Evolutionary conservation across 2,329 filamentous ascomycete genomes (phyloP).

Genomic region (Pseudopyrenochaeta lycopersici): DNA sequence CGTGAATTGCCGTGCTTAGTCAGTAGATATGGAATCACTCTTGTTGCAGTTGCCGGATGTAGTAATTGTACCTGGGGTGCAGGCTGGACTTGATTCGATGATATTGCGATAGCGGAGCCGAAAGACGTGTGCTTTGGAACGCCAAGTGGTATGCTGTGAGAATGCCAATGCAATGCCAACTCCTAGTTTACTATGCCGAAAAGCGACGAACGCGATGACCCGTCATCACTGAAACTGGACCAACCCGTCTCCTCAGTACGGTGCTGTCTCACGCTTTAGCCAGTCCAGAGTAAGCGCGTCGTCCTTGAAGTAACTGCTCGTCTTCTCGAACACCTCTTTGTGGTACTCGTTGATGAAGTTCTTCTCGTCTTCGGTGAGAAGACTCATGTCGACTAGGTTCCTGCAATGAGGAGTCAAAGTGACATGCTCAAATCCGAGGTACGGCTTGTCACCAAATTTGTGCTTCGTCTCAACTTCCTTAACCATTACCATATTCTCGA

Average conservation of each 20-base stretch:
- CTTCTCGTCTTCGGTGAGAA: constrained; percentile 79
- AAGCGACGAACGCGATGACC: background rate
- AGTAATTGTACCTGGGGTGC: constrained; percentile 12
- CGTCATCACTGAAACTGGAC: background rate
- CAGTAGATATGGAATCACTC: constrained; percentile 16
- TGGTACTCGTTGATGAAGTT: constrained; percentile 90
- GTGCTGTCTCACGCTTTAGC: constrained; percentile 86
- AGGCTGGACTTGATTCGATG: constrained; percentile 9
- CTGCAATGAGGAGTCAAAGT: constrained; percentile 96
- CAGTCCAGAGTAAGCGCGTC: constrained; percentile 78
- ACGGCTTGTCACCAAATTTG: constrained; percentile 92
- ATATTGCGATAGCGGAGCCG: constrained; percentile 17
- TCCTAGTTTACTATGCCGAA: constrained; percentile 17
- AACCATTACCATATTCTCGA: constrained; percentile 95
- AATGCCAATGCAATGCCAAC: constrained; percentile 24
- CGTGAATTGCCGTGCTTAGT: constrained; percentile 39
- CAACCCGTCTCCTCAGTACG: constrained; percentile 45
- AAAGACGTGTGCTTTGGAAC: constrained; percentile 10
- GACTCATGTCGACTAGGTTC: constrained; percentile 79
- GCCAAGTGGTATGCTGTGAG: constrained; percentile 23
- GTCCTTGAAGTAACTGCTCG: constrained; percentile 75
- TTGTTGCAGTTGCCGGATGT: constrained; percentile 7
- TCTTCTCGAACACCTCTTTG: constrained; percentile 81
- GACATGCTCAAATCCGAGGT: constrained; percentile 93
- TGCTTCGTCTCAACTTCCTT: constrained; percentile 86